Evolutionary conservation across 2,329 filamentous ascomycete species (phyloP), one percentile per base, ranked within the genome.

Genomic region (Pyrenochaeta sp.): DNA sequence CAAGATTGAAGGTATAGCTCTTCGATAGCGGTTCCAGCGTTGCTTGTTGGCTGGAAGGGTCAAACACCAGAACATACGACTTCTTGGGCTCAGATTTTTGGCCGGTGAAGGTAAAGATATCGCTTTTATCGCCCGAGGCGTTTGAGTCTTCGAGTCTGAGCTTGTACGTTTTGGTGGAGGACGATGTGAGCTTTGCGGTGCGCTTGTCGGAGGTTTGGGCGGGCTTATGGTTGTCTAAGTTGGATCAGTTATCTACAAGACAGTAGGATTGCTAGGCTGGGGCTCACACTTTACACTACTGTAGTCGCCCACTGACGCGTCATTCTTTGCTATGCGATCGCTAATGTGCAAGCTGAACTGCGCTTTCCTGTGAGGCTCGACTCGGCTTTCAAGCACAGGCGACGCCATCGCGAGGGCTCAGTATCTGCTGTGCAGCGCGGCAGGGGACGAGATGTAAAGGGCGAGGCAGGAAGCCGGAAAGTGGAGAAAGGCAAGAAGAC

Each of bases 1-100:
- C 49, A 83, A 97, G 78, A 74, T 97, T 97, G 88, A 97, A 93
- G 68, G 91, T 88, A 76, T 96, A 90, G 33, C 88, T 87, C n/a
- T 88, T 89, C 70, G 91, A 86, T 49, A 97, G 81, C 45, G 87
- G 87, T 78, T 97, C 92, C 49, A 97, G 83, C 23, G 95, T 87
- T 62, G 95, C 95, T 50, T 84, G 88, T 68, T 94, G 87, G 46
- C 86, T 87, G 15, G 82, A 79, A 7, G 88, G 82, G 74, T 96
- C 90, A 69, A 94, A 95, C 52, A 94, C 84, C 45, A 96, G 83
- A 9, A 83, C 79, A 42, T 76, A 78, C 9, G 73, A 69, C 58
- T 71, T 74, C 53, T 69, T 68, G 14, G 64, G 58, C 4, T 57
- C 63, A 2, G 61, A 71, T 37, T 70, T 71, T 35, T 70, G 60